Base-by-base conservation (phyloP, 352 stramenopile species). In the Phytophthora tentaculata region DNA sequence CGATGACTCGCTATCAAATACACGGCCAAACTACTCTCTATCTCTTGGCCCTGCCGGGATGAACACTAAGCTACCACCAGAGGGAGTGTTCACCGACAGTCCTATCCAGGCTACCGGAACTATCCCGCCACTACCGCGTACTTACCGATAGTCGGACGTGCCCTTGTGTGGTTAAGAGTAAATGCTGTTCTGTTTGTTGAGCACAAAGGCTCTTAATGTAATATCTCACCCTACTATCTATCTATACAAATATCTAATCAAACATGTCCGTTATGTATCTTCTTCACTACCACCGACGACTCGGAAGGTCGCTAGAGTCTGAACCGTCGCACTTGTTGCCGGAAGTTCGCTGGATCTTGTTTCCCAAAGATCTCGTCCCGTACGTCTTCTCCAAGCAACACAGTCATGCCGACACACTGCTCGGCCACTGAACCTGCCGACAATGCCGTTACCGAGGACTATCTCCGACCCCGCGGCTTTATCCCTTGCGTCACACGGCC, bases 111-210 rank as follows among this genome's bases (percentile, higher is more conserved):
- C 12, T 43, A 43, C 14, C 13, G 35, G n/a, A n/a, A 43, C 35
- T 43, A 43, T 43, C 10, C 14, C 35, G 35, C 35, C 13, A 43
- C 35, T 43, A 43, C 13, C 35, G 35, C 35, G 35, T 43, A 43
- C 35, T 43, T 13, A 43, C 13, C 13, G 35, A 43, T 43, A 43
- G 35, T 43, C 14, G 35, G 35, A 43, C 35, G 13, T 43, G 35
- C 35, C 13, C 35, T 17, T 3, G 35, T 17, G 35, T 43, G 35
- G 35, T 43, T 43, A 3, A 43, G 1, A 17, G 35, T 43, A 43
- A 43, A 43, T 43, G 12, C 35, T 43, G 12, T 43, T 43, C 35
- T 43, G 80, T n/a, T n/a, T n/a, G n/a, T n/a, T n/a, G n/a, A n/a
- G n/a, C 32, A 10, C 10, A 14, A 39, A 14, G 32, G 32, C 32